A percentile compares a stretch with the other conserved stretches of the same genome.
Evolutionary conservation across 2,329 filamentous ascomycete species (phyloP).

Genomic region (Zymoseptoria ardabiliae): DNA sequence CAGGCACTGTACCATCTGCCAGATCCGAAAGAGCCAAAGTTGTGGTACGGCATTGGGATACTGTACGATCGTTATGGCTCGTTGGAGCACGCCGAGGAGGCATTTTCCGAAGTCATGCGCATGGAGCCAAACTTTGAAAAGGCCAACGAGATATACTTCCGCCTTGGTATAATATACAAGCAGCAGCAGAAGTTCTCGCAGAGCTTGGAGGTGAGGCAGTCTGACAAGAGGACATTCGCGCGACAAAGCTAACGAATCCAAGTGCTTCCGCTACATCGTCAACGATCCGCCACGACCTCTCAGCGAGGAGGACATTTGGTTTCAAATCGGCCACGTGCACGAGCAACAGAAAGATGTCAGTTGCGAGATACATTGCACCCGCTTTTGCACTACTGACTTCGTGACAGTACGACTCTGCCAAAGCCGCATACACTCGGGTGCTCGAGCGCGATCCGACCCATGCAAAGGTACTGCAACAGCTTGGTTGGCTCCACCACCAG

Average conservation of each 20-base stretch:
- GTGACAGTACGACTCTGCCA: constrained; percentile 78
- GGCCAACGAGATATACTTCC: constrained; percentile 98
- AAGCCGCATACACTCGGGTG: constrained; percentile 84
- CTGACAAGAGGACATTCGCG: not conserved
- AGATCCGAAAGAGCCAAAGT: constrained; percentile 94
- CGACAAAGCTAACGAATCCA: constrained; percentile 15
- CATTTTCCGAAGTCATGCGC: constrained; percentile 97
- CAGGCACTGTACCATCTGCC: constrained; percentile 86
- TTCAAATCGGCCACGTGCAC: constrained; percentile 97
- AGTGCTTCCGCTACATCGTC: constrained; percentile 99
- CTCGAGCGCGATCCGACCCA: constrained; percentile 92
- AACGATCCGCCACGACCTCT: constrained; percentile 83
- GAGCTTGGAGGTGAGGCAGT: constrained; percentile 70
- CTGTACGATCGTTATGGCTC: constrained; percentile 95
- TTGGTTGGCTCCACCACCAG: constrained; percentile 96
- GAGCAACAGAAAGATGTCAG: constrained; percentile 97
- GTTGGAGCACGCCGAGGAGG: constrained; percentile 87
- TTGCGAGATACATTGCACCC: constrained; percentile 16
- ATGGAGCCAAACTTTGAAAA: constrained; percentile 98
- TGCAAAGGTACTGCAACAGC: constrained; percentile 94
- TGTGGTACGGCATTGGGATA: constrained; percentile 98
- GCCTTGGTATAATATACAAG: constrained; percentile 98
- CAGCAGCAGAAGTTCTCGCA: constrained; percentile 90
- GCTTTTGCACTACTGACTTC: constrained; percentile 23
- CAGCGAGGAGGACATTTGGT: constrained; percentile 98